Percentiles rank a stretch among this genome's conserved stretches.
phyloP scores from a whole-genome alignment of 176 grass and related monocot genomes.

The Aechmea fasciata region DNA sequence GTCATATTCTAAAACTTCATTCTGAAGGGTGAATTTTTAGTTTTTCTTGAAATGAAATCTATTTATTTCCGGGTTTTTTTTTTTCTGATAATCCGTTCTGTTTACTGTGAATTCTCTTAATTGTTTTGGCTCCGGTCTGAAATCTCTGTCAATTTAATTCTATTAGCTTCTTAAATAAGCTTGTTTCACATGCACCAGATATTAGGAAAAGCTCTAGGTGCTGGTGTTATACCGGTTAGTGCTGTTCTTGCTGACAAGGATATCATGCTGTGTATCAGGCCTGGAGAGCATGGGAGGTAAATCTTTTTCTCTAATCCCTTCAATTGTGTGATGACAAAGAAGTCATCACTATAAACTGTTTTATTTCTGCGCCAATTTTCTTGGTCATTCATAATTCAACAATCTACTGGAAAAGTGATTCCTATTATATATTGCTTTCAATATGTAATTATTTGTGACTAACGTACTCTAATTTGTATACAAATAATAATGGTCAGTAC shows the following conservation, averaged over 20 bases:
- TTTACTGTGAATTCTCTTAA: too few relatives aligned
- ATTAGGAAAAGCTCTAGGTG: conserved; percentile 91
- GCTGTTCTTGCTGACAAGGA: conserved; percentile 96
- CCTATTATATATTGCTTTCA: background rate
- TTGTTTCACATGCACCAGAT: conserved; percentile 41
- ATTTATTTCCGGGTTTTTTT: conserved; percentile 7
- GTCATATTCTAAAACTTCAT: background rate
- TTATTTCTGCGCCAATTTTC: background rate
- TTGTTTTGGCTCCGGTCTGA: conserved; percentile 1
- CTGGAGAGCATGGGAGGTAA: conserved; percentile 94
- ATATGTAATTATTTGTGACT: background rate
- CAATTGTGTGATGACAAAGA: background rate
- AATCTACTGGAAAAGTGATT: background rate
- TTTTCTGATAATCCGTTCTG: background rate
- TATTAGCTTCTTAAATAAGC: background rate
- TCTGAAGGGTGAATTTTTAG: too few relatives aligned
- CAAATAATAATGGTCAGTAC: conserved; percentile 49
- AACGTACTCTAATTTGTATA: background rate
- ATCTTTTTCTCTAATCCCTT: conserved; percentile 6
- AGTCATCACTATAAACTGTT: background rate
- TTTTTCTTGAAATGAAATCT: too few relatives aligned
- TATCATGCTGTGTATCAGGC: conserved; percentile 89
- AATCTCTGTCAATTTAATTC: conserved; percentile 1
- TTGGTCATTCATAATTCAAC: background rate
- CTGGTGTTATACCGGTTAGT: conserved; percentile 92